phyloP scores from a whole-genome alignment of 164 flowering plant species.

The Chimonanthus salicifolius region DNA sequence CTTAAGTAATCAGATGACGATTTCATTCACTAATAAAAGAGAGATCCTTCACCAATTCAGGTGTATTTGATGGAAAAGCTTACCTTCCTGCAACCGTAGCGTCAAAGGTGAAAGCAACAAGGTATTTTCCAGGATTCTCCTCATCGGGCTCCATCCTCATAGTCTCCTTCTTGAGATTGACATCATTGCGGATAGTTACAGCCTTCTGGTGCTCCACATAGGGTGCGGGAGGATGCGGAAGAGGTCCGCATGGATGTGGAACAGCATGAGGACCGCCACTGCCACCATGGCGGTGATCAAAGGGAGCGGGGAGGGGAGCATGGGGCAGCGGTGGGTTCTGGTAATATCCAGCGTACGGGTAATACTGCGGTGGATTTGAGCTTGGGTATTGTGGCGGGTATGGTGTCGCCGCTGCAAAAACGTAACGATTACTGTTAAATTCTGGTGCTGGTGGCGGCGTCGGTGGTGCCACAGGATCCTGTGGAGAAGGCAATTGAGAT shows the following conservation, averaged over 20 bases:
- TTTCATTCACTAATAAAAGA: background rate
- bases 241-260: constrained; percentile 50
- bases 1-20: no score
- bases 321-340: constrained; percentile 56
- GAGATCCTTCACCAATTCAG: background rate
- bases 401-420: constrained; percentile 79
- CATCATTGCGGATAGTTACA: constrained; percentile 80
- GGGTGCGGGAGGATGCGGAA: constrained; percentile 37
- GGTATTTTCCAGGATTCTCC: constrained; percentile 64
- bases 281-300: constrained; percentile 56
- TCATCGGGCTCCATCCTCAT: constrained; percentile 69
- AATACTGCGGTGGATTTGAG: constrained; percentile 48
- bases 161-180: constrained; percentile 88
- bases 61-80: background rate
- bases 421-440: constrained; percentile 51
- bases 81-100: constrained; percentile 94
- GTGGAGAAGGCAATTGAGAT: constrained; percentile 27
- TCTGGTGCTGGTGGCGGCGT: constrained; percentile 52
- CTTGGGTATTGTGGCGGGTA: constrained; percentile 59
- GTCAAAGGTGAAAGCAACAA: constrained; percentile 82
- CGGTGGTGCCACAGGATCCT: constrained; percentile 20
- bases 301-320: constrained; percentile 59
- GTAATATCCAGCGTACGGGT: constrained; percentile 50
- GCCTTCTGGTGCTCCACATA: constrained; percentile 95
- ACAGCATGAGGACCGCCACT: constrained; percentile 18